A percentile compares a stretch with the other conserved stretches of the same genome.
These are phyloP conservation scores for Leccinum solheimii DNA, from an alignment of 1,284 basidiomycete genomes.

Conservation along the genomic window DNA sequence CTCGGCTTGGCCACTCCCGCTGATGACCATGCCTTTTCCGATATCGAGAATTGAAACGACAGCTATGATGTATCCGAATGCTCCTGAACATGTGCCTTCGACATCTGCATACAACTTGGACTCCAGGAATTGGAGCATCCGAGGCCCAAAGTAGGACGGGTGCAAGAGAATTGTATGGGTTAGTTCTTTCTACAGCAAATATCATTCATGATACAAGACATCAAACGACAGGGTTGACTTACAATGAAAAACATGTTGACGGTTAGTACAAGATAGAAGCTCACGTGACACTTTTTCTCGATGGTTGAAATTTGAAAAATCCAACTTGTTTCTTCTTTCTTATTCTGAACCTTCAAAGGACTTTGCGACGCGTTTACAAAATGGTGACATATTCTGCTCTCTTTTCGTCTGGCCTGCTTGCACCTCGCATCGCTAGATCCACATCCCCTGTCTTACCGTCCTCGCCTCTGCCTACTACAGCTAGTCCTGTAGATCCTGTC, in stretches of 20 bases:
- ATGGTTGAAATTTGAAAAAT: no score
- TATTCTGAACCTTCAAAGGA: background rate
- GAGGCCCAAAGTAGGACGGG: conserved; percentile 97
- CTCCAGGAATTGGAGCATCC: conserved; percentile 90
- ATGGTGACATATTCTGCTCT: conserved; percentile 58
- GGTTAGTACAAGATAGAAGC: background rate
- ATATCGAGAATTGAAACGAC: conserved; percentile 90
- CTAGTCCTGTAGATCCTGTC: conserved; percentile 38
- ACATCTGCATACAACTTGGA: conserved; percentile 95
- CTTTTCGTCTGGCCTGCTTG: conserved; percentile 62
- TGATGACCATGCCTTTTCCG: conserved; percentile 88
- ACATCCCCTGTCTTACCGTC: conserved; percentile 36
- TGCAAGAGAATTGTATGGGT: conserved; percentile 95
- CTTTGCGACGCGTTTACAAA: background rate
- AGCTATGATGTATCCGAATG: conserved; percentile 97
- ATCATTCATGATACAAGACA: background rate
- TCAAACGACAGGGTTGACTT: conserved; percentile 32
- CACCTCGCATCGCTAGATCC: conserved; percentile 36
- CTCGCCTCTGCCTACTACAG: conserved; percentile 35
- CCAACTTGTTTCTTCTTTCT: background rate
- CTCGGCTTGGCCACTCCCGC: conserved; percentile 92
- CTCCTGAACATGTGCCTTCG: conserved; percentile 95
- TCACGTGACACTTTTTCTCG: no score
- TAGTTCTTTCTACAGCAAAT: conserved; percentile 77
- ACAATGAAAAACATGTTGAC: conserved; percentile 76